Base-by-base conservation (phyloP, 176 grass and related monocot genomes). In the Rhynchospora tenuis region DNA sequence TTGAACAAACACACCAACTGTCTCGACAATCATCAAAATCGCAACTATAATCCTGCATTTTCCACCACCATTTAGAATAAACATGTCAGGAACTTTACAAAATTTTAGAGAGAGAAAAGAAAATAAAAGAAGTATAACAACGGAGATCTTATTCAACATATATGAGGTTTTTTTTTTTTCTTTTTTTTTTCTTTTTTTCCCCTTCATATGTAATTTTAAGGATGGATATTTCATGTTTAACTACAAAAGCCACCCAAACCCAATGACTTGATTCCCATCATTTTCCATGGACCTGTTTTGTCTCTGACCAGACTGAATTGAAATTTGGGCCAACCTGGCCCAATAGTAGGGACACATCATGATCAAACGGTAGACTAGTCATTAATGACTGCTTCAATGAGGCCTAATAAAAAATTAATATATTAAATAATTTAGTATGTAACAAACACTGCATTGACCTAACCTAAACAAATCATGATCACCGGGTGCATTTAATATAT, bases 41-140 rank as follows among this genome's bases (percentile, higher is more conserved):
- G 92, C 86, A 58, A 99, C 80, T 81, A 99, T 99, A 65, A 99
- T 92, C 97, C 97, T 96, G 89, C 87, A 87, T 90, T 64, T 47
- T 90, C 78, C 16, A 63, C 73, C 77, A 80, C 29, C 10, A 31
- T 58, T 28, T 51, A 83, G 55, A 17, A 51, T 17, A 66, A 83
- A 19, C 16, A 26, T 19, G 23, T 33, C 6, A 31, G 26, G 47
- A 16, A 75, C 43, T 44, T 7, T 59, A 24, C 22, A 20, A 44
- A 20, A 14, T 14, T 26, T 42, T 42, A 0, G 26, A 63, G 14
- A 54, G 8, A 64, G 44, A 71, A 45, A 50, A 24, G 26, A 15
- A 22, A 0, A 71, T 9, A 46, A 73, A 51, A 50, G 8, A 73
- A 73, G 42, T 16, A 29, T 14, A 38, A 9, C 6, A 33, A 67